Evolutionary conservation across 2,329 filamentous ascomycete species (phyloP).

Genomic region (Scytalidium lignicola): DNA sequence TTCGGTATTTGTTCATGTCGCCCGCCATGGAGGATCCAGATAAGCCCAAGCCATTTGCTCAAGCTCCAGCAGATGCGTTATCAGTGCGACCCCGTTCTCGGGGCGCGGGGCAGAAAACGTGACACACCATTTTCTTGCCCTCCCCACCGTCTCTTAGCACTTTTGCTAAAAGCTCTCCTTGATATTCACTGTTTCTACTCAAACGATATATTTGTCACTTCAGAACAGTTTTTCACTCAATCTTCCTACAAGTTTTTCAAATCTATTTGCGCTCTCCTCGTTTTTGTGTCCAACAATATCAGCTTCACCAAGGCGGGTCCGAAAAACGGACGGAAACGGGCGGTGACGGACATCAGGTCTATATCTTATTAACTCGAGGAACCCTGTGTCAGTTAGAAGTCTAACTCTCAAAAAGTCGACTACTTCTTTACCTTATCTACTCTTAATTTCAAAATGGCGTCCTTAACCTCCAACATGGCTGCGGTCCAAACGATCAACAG

Average conservation of each 20-base stretch:
- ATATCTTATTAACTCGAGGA: too few species aligned
- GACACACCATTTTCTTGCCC: neutral
- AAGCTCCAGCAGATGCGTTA: neutral
- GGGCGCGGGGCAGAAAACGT: neutral
- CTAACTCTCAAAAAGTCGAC: too few species aligned
- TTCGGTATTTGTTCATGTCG: neutral
- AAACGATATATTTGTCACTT: neutral
- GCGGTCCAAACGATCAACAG: conserved; percentile 28
- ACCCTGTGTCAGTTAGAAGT: too few species aligned
- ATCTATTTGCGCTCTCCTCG: neutral
- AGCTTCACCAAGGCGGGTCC: neutral
- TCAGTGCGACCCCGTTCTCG: neutral
- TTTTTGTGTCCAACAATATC: too few species aligned
- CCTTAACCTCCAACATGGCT: conserved; percentile 11
- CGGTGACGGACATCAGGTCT: too few species aligned
- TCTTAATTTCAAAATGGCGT: neutral
- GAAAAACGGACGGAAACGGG: neutral
- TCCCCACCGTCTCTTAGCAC: neutral
- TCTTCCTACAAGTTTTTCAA: neutral
- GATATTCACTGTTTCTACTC: neutral
- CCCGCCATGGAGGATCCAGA: neutral
- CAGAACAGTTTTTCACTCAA: neutral
- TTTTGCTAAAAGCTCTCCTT: neutral
- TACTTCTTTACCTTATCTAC: too few species aligned
- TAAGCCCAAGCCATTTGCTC: neutral